Percentiles rank a stretch among this genome's conserved stretches.
Evolutionary conservation across 208 protist genomes (phyloP).

Genomic region (Wallacemonas sp.): DNA sequence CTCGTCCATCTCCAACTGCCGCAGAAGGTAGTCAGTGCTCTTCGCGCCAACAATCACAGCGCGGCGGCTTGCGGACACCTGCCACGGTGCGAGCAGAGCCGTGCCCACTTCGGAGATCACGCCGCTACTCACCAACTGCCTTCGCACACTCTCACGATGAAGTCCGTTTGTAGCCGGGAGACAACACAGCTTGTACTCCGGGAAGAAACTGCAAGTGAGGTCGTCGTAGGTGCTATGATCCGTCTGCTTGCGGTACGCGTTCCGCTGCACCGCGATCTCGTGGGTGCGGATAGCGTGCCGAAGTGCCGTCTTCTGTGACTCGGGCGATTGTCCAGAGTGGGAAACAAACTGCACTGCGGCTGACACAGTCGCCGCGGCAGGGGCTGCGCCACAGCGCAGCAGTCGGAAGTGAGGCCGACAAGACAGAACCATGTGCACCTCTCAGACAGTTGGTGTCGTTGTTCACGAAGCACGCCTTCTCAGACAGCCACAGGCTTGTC

Average conservation of each 20-base stretch:
- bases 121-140: slow-evolving; percentile 17
- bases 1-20: slow-evolving; percentile 34
- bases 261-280: slow-evolving; percentile 34
- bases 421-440: not conserved
- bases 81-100: slow-evolving; percentile 26
- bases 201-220: slow-evolving; percentile 31
- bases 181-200: slow-evolving; percentile 43
- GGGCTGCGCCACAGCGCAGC: not conserved
- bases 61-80: slow-evolving; percentile 10
- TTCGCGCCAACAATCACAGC: slow-evolving; percentile 65
- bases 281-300: slow-evolving; percentile 25
- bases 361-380: not conserved
- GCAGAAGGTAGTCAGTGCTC: slow-evolving; percentile 47
- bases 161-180: slow-evolving; percentile 49
- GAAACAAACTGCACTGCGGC: not conserved
- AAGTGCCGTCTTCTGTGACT: slow-evolving; percentile 20
- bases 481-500: too few relatives aligned
- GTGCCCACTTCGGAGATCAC: slow-evolving; percentile 13
- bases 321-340: not conserved
- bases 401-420: not conserved
- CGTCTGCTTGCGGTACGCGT: slow-evolving; percentile 17
- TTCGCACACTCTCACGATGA: slow-evolving; percentile 37
- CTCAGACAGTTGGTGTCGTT: too few relatives aligned
- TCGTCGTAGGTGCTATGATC: slow-evolving; percentile 44
- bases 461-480: too few relatives aligned